Conservation (phyloP, 2,329 filamentous ascomycete genomes). For the Cordyceps fumosorosea region DNA sequence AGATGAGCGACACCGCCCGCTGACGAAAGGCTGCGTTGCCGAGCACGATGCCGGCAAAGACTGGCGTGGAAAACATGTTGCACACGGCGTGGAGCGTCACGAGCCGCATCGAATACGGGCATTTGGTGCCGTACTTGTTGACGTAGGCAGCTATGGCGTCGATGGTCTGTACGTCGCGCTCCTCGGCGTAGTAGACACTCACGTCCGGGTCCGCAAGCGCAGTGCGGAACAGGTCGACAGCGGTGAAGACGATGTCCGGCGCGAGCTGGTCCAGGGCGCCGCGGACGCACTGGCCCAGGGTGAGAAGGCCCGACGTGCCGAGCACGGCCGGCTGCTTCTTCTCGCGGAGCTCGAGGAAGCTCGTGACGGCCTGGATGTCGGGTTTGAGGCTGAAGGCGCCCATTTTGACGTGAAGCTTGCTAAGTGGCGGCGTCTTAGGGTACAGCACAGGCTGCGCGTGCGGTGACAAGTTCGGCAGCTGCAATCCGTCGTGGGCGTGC, state of each 20-base stretch:
- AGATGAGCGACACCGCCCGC: conserved; percentile 62
- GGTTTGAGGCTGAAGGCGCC: conserved; percentile 47
- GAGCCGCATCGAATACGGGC: conserved; percentile 75
- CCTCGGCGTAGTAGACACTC: conserved; percentile 76
- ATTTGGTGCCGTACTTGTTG: conserved; percentile 42
- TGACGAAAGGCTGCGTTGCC: conserved; percentile 43
- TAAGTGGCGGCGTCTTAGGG: conserved; percentile 71
- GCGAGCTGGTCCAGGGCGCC: conserved; percentile 50
- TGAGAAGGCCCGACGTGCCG: conserved; percentile 62
- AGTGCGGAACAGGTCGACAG: conserved; percentile 79
- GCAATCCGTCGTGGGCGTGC: conserved; percentile 68
- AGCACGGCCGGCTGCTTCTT: conserved; percentile 48
- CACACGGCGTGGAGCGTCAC: conserved; percentile 78
- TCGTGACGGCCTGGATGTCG: conserved; percentile 56
- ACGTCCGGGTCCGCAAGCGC: conserved; percentile 71
- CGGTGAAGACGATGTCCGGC: conserved; percentile 63
- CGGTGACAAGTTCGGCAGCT: conserved; percentile 62
- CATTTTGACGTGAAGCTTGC: conserved; percentile 76
- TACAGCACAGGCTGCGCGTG: conserved; percentile 64
- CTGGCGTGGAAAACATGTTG: conserved; percentile 72
- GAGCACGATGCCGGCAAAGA: conserved; percentile 62
- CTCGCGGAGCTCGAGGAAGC: conserved; percentile 62
- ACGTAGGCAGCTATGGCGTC: conserved; percentile 54
- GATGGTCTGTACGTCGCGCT: conserved; percentile 58
- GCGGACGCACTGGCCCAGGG: conserved; percentile 57